A percentile compares a stretch with the other conserved stretches of the same genome.
These are phyloP conservation scores for Berkeleyomyces basicola DNA, from an alignment of 2,329 filamentous ascomycete species.

Conservation along the genomic window DNA sequence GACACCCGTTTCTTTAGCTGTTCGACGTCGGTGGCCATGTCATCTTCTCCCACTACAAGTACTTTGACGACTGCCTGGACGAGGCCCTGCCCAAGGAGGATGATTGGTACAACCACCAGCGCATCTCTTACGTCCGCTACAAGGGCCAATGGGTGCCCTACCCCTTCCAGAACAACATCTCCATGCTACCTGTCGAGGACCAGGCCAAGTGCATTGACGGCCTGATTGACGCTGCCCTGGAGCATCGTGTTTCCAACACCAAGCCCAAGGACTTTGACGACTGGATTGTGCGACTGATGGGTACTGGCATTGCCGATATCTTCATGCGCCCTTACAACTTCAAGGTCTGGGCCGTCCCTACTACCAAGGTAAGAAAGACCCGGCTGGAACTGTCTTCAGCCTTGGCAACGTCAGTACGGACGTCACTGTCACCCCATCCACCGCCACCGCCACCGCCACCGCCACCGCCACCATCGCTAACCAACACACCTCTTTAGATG, in stretches of 20 bases:
- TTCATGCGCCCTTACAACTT: conserved; percentile 99
- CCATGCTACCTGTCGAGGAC: conserved; percentile 92
- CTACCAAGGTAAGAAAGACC: conserved; percentile 55
- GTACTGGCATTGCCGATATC: conserved; percentile 72
- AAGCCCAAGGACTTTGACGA: conserved; percentile 97
- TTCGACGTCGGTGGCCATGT: conserved; percentile 98
- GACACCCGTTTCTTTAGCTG: conserved; percentile 38
- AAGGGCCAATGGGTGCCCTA: conserved; percentile 95
- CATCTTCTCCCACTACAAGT: conserved; percentile 99
- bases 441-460: not conserved
- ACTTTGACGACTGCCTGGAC: conserved; percentile 98
- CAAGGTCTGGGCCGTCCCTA: conserved; percentile 99
- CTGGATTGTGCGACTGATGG: conserved; percentile 91
- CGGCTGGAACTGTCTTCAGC: conserved; percentile 17
- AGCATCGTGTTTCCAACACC: conserved; percentile 61
- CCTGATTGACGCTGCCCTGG: conserved; percentile 85
- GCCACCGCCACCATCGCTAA: not conserved
- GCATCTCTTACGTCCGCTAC: conserved; percentile 97
- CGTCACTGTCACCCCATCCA: too few relatives aligned
- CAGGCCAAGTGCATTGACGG: conserved; percentile 90
- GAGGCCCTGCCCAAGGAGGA: conserved; percentile 86
- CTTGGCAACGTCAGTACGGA: not conserved
- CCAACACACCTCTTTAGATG: conserved; percentile 45
- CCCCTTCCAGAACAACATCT: conserved; percentile 99
- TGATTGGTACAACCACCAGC: conserved; percentile 96